Conservation (phyloP, 2,329 filamentous ascomycete genomes). For the Didymella exigua region DNA sequence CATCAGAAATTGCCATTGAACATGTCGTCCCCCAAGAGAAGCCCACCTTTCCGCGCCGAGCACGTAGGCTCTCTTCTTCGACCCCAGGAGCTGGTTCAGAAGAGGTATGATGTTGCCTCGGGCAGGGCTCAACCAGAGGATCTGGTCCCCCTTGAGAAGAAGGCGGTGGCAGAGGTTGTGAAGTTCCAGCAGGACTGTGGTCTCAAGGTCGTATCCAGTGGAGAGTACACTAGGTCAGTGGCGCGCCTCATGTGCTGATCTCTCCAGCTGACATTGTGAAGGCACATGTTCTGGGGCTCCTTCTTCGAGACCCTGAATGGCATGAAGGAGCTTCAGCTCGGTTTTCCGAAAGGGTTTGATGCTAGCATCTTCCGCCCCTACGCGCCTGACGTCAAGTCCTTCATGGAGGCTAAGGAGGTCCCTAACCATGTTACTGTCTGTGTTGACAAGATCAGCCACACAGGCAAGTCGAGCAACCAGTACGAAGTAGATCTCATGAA, state of each 20-base stretch:
- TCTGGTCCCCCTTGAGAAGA: conserved; percentile 66
- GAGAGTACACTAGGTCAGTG: conserved; percentile 63
- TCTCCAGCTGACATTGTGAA: conserved; percentile 26
- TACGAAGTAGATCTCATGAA: conserved; percentile 67
- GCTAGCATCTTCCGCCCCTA: conserved; percentile 63
- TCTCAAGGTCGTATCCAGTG: conserved; percentile 68
- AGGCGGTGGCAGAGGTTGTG: conserved; percentile 69
- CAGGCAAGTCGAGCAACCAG: conserved; percentile 60
- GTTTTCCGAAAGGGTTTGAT: conserved; percentile 53
- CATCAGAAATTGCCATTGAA: conserved; percentile 35
- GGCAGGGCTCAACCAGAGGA: conserved; percentile 56
- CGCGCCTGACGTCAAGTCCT: conserved; percentile 66
- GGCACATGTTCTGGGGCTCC: conserved; percentile 62
- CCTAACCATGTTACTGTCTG: conserved; percentile 64
- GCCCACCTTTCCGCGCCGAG: conserved; percentile 71
- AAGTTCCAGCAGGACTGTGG: conserved; percentile 67
- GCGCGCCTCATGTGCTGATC: background rate
- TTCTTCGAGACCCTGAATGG: conserved; percentile 62
- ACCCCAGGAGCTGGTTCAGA: conserved; percentile 65
- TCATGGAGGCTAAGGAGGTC: conserved; percentile 61
- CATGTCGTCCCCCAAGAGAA: conserved; percentile 42
- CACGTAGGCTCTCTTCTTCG: conserved; percentile 74
- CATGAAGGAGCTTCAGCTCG: conserved; percentile 58
- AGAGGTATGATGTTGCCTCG: conserved; percentile 57
- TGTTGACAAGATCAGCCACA: conserved; percentile 63